These are phyloP conservation scores for Krasilnikovozyma curviuscula DNA, from an alignment of 768 basidiomycete genomes.

Conservation along the genomic window DNA sequence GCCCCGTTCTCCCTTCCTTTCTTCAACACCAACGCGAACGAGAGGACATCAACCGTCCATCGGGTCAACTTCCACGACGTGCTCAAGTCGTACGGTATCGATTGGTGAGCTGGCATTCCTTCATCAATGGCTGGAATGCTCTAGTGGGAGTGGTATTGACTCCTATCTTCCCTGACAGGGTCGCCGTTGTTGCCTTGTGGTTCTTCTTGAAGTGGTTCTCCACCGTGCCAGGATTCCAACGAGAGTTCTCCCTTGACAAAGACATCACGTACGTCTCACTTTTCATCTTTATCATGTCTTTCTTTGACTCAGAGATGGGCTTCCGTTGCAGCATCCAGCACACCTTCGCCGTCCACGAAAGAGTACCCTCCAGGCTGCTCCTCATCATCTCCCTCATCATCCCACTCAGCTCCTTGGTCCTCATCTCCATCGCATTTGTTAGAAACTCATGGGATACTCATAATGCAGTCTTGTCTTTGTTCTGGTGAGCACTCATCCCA, in stretches of 20 bases:
- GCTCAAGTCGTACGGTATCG: not conserved
- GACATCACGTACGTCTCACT: conserved; percentile 46
- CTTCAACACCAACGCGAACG: too few relatives aligned
- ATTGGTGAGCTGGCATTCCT: not conserved
- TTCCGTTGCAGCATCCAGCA: conserved; percentile 12
- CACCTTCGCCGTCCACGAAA: conserved; percentile 8
- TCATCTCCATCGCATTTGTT: conserved; percentile 50
- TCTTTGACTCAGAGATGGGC: not conserved
- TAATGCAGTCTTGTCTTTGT: conserved; percentile 38
- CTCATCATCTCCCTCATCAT: conserved; percentile 36
- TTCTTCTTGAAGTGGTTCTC: conserved; percentile 8
- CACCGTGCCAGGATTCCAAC: conserved; percentile 32
- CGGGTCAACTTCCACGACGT: not conserved
- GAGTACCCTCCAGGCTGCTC: conserved; percentile 25
- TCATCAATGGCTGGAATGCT: not conserved
- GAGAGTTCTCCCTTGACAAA: conserved; percentile 49
- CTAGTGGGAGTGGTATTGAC: too few relatives aligned
- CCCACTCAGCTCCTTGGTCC: conserved; percentile 48
- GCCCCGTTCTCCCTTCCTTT: too few relatives aligned
- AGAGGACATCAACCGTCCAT: too few relatives aligned
- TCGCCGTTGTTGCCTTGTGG: conserved; percentile 4
- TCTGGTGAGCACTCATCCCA: conserved; percentile 13
- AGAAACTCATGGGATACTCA: conserved; percentile 83
- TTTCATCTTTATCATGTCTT: not conserved
- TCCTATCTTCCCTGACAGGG: too few relatives aligned